phyloP scores from a whole-genome alignment of 768 basidiomycete genomes.

The Lactifluus rugatus region DNA sequence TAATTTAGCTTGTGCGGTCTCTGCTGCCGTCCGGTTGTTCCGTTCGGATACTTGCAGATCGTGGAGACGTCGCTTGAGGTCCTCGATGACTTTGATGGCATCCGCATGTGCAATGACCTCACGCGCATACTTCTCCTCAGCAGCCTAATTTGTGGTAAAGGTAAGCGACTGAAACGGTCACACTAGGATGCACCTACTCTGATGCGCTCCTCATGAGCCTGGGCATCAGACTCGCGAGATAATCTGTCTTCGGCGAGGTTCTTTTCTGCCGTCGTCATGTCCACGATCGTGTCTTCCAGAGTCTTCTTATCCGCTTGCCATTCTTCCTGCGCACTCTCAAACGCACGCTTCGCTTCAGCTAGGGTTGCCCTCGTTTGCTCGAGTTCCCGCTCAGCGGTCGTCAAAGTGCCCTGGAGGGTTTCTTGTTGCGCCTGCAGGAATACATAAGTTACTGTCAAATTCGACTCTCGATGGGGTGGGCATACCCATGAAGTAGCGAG shows the following conservation, averaged over 20 bases:
- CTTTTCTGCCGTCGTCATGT: slow-evolving; percentile 68
- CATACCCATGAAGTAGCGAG: slow-evolving; percentile 58
- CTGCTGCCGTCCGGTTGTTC: slow-evolving; percentile 50
- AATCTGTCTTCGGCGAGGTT: slow-evolving; percentile 52
- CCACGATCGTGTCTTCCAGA: slow-evolving; percentile 74
- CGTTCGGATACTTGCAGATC: slow-evolving; percentile 42
- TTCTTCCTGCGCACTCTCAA: slow-evolving; percentile 58
- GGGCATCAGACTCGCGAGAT: slow-evolving; percentile 56
- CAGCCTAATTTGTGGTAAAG: slow-evolving; percentile 34
- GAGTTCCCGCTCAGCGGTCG: slow-evolving; percentile 45
- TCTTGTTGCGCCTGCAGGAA: slow-evolving; percentile 47
- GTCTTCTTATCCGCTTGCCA: slow-evolving; percentile 75
- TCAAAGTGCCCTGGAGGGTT: slow-evolving; percentile 54
- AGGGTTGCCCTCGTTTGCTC: slow-evolving; percentile 38
- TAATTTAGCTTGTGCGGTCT: slow-evolving; percentile 70
- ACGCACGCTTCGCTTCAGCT: slow-evolving; percentile 48
- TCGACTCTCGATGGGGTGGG: background rate
- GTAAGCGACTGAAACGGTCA: background rate
- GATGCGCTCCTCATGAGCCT: slow-evolving; percentile 56
- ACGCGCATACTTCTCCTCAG: slow-evolving; percentile 71
- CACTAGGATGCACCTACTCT: slow-evolving; percentile 35
- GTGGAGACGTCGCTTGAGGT: slow-evolving; percentile 52
- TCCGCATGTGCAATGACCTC: slow-evolving; percentile 85
- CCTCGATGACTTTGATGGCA: slow-evolving; percentile 61
- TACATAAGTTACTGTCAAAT: background rate